Evolutionary conservation across 1,139 yeast species (phyloP).

Genomic region (Geotrichum klebahnii): DNA sequence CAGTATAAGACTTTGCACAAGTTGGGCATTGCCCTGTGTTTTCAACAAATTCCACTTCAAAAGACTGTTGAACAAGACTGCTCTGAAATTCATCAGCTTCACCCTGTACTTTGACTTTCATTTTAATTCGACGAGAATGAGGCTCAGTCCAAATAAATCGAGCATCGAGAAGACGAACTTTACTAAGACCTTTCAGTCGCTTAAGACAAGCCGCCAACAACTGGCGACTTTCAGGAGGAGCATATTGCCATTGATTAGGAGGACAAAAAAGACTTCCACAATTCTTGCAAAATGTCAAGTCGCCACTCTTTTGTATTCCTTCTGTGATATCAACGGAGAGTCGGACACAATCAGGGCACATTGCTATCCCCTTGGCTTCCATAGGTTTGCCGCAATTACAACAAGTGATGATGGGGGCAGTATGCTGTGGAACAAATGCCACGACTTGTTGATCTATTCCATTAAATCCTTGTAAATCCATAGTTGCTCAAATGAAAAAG

Average conservation of each 20-base stretch:
- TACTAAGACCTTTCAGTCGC: constrained; percentile 80
- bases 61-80: constrained; percentile 87
- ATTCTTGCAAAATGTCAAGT: constrained; percentile 88
- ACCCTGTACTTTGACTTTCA: constrained; percentile 91
- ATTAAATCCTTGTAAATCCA: constrained; percentile 12
- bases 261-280: constrained; percentile 93
- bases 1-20: constrained; percentile 94
- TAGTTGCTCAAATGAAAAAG: not conserved
- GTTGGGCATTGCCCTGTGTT: constrained; percentile 96
- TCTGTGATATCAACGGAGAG: constrained; percentile 90
- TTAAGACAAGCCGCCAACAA: constrained; percentile 84
- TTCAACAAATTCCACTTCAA: constrained; percentile 93
- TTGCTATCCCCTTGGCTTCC: constrained; percentile 84
- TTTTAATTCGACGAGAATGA: constrained; percentile 88
- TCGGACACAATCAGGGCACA: constrained; percentile 97
- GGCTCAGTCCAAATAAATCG: constrained; percentile 98
- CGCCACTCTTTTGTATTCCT: constrained; percentile 91
- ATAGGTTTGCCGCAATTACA: constrained; percentile 98
- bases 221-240: constrained; percentile 89
- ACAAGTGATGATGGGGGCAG: constrained; percentile 85
- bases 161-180: constrained; percentile 87
- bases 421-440: constrained; percentile 38
- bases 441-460: constrained; percentile 18
- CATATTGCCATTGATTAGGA: constrained; percentile 88
- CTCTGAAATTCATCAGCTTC: constrained; percentile 73